These are phyloP conservation scores for Wickerhamomyces ciferrii DNA, from an alignment of 805 yeast species.

Conservation along the genomic window DNA sequence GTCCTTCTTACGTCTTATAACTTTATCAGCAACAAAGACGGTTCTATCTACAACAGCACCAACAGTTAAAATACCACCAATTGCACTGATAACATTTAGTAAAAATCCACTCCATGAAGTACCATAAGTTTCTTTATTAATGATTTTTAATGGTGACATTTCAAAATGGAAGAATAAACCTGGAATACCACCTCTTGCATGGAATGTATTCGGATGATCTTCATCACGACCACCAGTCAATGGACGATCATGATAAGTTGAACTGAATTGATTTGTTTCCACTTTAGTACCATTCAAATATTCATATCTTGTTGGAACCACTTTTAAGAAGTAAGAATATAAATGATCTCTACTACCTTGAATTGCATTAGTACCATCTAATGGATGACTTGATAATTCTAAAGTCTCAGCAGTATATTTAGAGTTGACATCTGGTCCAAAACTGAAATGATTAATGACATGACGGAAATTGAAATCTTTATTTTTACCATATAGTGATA, in stretches of 20 bases:
- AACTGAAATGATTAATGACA: slow-evolving; percentile 71
- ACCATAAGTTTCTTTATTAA: slow-evolving; percentile 63
- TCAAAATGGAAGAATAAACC: slow-evolving; percentile 87
- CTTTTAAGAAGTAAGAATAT: slow-evolving; percentile 77
- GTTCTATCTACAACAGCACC: slow-evolving; percentile 87
- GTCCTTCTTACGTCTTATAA: slow-evolving; percentile 63
- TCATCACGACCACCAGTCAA: slow-evolving; percentile 81
- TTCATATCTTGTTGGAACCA: slow-evolving; percentile 86
- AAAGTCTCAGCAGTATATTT: slow-evolving; percentile 17
- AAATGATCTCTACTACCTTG: slow-evolving; percentile 51
- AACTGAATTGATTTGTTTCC: slow-evolving; percentile 89
- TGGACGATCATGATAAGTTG: slow-evolving; percentile 84
- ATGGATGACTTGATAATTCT: slow-evolving; percentile 53
- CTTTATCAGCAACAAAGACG: slow-evolving; percentile 84
- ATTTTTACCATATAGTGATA: slow-evolving; percentile 60
- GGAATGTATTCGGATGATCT: slow-evolving; percentile 84
- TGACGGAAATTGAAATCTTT: slow-evolving; percentile 71
- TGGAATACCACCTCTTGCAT: slow-evolving; percentile 83
- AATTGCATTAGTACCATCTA: slow-evolving; percentile 45
- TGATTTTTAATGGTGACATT: slow-evolving; percentile 87
- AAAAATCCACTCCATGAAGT: slow-evolving; percentile 81
- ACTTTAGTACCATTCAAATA: slow-evolving; percentile 45
- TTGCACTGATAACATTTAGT: slow-evolving; percentile 77
- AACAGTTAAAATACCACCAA: slow-evolving; percentile 91
- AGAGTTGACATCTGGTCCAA: slow-evolving; percentile 56